Evolutionary conservation across 495 filamentous ascomycete species (phyloP), one percentile per base, ranked within the genome.

Genomic region (Penicillium cataractarum): DNA sequence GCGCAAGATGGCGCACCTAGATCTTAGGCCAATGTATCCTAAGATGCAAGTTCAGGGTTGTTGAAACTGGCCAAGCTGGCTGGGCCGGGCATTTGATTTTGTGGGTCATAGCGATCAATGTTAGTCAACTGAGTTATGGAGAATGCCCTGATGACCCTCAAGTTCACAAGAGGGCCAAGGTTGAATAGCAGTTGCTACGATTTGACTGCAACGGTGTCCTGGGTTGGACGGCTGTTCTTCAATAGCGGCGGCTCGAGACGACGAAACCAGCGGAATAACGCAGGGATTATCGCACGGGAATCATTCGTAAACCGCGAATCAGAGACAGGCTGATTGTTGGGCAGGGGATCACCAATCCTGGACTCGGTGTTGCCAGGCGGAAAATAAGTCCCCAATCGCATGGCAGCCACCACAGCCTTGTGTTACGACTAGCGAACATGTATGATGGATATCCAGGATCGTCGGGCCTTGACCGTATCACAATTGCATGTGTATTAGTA

Each of bases 351-450:
- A 60, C 61, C 58, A 33, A 62, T 31, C 55, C 40, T 33, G 54
- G 54, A 55, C 33, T 55, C 31, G 50, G 60, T 58, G 62, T 62
- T 55, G 53, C 60, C 48, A 50, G 42, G 31, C 55, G 58, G 67
- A 64, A 66, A 67, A 70, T 62, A 63, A 62, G 31, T 56, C 56
- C n/a, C 63, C 55, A 64, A 55, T 40, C 59, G 63, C 65, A 72
- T 72, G 70, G 65, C 65, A 65, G 65, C 70, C 61, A 69, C 66
- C 67, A 65, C 39, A 56, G 55, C 58, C 53, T 53, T 60, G 67
- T 70, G 61, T 57, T 40, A 68, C 70, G 37, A 42, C 26, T 48
- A 21, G 32, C 49, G 8, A 49, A 37, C 13, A 61, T 49, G 39
- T 21, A 37, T 15, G 10, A 24, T 22, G 10, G 44, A 6, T 57